These are phyloP conservation scores for Globisporangium megalacanthum DNA, from an alignment of 352 stramenopile species.

Conservation along the genomic window DNA sequence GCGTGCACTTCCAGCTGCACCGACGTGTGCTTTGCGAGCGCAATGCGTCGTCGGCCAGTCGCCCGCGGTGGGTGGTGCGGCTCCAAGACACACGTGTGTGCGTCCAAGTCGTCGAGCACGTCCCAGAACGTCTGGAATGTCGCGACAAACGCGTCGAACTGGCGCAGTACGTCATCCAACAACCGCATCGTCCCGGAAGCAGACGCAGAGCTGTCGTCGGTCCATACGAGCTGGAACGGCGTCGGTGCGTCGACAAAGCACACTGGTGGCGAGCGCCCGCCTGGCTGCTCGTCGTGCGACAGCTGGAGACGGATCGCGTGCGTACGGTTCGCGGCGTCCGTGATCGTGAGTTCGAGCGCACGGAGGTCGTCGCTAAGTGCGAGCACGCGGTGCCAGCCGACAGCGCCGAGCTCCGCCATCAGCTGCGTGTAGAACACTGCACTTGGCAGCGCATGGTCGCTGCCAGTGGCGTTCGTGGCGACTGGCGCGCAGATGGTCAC, in stretches of 20 bases:
- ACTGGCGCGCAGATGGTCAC: conserved; percentile 36
- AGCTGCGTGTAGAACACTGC: conserved; percentile 56
- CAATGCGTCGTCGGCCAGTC: conserved; percentile 54
- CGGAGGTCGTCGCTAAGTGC: conserved; percentile 56
- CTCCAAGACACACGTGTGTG: conserved; percentile 69
- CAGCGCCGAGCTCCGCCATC: conserved; percentile 47
- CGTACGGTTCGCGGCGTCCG: conserved; percentile 31
- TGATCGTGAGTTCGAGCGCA: conserved; percentile 41
- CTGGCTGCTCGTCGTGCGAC: conserved; percentile 28
- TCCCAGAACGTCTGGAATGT: conserved; percentile 80
- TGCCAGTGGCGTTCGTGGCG: neutral
- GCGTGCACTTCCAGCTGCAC: conserved; percentile 70
- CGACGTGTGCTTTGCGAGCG: conserved; percentile 60
- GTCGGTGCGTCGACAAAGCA: conserved; percentile 56
- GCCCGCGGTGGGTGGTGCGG: conserved; percentile 59
- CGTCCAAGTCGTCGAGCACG: conserved; percentile 68
- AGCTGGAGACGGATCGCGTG: conserved; percentile 42
- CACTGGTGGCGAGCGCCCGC: conserved; percentile 16
- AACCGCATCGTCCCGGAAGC: neutral
- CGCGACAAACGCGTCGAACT: conserved; percentile 54
- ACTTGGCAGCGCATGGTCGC: conserved; percentile 21
- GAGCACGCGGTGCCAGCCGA: conserved; percentile 55
- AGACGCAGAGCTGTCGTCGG: neutral
- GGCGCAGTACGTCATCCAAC: conserved; percentile 21
- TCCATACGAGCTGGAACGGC: conserved; percentile 23